These are phyloP conservation scores for Endoconidiophora laricicola DNA, from an alignment of 2,329 filamentous ascomycete genomes.

Conservation along the genomic window DNA sequence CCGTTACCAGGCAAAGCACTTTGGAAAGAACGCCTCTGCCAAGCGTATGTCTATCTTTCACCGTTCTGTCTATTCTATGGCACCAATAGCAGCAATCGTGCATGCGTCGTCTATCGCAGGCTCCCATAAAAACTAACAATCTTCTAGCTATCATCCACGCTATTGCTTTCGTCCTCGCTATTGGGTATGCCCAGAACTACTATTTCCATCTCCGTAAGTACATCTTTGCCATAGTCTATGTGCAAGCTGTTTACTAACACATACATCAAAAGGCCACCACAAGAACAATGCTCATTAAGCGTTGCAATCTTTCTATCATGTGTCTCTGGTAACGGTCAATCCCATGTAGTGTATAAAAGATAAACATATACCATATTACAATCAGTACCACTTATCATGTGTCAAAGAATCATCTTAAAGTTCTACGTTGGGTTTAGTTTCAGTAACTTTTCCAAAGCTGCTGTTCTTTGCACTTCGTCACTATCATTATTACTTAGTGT, in stretches of 20 bases:
- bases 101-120: background rate
- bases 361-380: conserved; percentile 8
- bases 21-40: conserved; percentile 80
- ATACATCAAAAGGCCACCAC: conserved; percentile 63
- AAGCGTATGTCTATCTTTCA: conserved; percentile 50
- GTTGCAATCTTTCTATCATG: conserved; percentile 1
- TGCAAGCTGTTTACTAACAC: conserved; percentile 10
- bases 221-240: background rate
- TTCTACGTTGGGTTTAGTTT: too few species aligned
- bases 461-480: too few species aligned
- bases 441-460: too few species aligned
- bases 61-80: background rate
- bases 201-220: conserved; percentile 99
- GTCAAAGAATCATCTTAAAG: too few species aligned
- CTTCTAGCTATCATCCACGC: conserved; percentile 67
- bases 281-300: conserved; percentile 98
- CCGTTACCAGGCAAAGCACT: conserved; percentile 82
- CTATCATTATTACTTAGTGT: too few species aligned
- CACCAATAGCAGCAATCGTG: background rate
- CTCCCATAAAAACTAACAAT: conserved; percentile 11
- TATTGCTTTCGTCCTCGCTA: conserved; percentile 56
- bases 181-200: conserved; percentile 97
- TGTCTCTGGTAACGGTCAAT: conserved; percentile 8
- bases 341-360: conserved; percentile 13
- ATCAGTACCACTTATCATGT: too few species aligned